Base-by-base conservation (phyloP, 2,329 filamentous ascomycete genomes). In the Aspergillus neoniger region DNA sequence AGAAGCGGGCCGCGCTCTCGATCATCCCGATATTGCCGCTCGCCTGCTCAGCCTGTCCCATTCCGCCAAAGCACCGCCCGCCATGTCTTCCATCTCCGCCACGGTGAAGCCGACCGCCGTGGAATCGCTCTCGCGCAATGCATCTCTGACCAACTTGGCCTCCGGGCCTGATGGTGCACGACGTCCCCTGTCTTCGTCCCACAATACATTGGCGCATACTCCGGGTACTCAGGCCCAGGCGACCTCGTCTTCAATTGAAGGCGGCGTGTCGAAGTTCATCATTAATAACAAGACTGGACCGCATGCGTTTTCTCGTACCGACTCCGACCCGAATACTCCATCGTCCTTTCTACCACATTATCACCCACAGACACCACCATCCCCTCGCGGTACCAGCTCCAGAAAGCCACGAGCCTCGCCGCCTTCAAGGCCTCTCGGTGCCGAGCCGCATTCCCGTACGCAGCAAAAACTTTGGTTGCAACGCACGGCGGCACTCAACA, bases 391-490 rank as follows among this genome's bases (percentile, higher is more conserved):
- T 10, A 60, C 65, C 48, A 64, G 43, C 23, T 65, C 62, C 44
- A 73, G 64, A 72, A 76, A 66, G 59, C 62, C 62, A 54, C 72
- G 62, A 49, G 68, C 66, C 32, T 76, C 74, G 7, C 72, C 76
- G 30, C 72, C 74, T 17, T 67, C 72, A 7, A 69, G 73, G 12
- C 72, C 70, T n/a, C 69, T 69, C 4, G 73, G 74, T n/a, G 64
- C 67, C n/a, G 76, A 78, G 53, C 72, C 75, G 6, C 73, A 72
- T 17, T 81, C 79, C n/a, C 74, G 79, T 53, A 81, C 79, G 4
- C 79, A 81, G 63, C 79, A 81, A 63, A 80, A 80, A 61, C 73
- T 81, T 12, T 81, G 79, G 76, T 72, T 81, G 44, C 78, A 81
- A 60, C 75, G 79, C 49, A 80, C 78, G 10, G 78, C 78, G 23